A percentile compares a stretch with the other conserved stretches of the same genome.
Evolutionary conservation across 2,329 filamentous ascomycete species (phyloP).

Genomic region (Penicillium fuscoglaucum): DNA sequence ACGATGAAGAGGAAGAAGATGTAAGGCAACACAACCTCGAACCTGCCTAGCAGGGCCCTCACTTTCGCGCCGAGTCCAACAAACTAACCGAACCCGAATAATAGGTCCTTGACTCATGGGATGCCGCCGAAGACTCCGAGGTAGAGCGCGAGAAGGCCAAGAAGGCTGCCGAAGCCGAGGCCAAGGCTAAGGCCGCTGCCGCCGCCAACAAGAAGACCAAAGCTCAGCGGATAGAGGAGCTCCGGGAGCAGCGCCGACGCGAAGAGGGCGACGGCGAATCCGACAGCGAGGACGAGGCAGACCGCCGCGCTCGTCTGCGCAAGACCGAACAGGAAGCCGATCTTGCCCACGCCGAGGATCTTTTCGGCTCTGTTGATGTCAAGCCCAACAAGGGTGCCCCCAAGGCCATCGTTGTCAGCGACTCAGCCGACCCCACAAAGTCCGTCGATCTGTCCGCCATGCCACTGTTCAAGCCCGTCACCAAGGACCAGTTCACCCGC

Average conservation of each 20-base stretch:
- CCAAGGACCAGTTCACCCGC: slow-evolving; percentile 80
- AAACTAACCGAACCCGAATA: not conserved
- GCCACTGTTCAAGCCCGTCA: slow-evolving; percentile 83
- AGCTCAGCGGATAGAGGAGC: slow-evolving; percentile 79
- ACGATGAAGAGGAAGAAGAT: slow-evolving; percentile 87
- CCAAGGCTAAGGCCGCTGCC: slow-evolving; percentile 83
- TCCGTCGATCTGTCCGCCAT: slow-evolving; percentile 79
- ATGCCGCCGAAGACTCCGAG: slow-evolving; percentile 94
- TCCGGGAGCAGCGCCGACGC: slow-evolving; percentile 62
- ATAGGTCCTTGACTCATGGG: slow-evolving; percentile 93
- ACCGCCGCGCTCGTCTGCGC: slow-evolving; percentile 71
- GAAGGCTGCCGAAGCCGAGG: slow-evolving; percentile 81
- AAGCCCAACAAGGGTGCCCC: slow-evolving; percentile 65
- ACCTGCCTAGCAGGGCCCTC: not conserved
- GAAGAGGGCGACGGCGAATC: slow-evolving; percentile 59
- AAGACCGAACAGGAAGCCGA: slow-evolving; percentile 84
- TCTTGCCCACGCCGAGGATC: slow-evolving; percentile 83
- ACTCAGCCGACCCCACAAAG: slow-evolving; percentile 71
- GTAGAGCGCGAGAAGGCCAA: slow-evolving; percentile 93
- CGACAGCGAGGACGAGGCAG: slow-evolving; percentile 68
- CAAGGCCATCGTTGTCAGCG: slow-evolving; percentile 64
- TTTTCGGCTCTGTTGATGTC: slow-evolving; percentile 76
- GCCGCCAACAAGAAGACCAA: slow-evolving; percentile 90
- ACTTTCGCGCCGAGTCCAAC: not conserved
- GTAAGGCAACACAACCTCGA: slow-evolving; percentile 52